Evolutionary conservation across 305 asterid species (phyloP).

Genomic region (Galium porrigens): DNA sequence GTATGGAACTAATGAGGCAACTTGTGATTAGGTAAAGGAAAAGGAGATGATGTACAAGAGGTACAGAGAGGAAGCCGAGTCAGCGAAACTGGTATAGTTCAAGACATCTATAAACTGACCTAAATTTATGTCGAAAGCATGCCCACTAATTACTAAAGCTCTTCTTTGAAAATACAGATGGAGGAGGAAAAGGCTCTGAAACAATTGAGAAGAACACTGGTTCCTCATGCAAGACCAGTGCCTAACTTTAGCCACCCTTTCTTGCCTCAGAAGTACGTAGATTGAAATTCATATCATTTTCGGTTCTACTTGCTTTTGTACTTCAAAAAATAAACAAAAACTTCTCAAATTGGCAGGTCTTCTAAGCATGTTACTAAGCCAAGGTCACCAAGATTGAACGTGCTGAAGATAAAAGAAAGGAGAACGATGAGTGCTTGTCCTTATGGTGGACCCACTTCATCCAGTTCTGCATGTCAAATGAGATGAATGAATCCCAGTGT

Average conservation of each 20-base stretch:
- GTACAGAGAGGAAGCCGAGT: conserved; percentile 79
- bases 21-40: conserved; percentile 48
- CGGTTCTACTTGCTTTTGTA: not conserved
- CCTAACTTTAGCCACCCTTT: conserved; percentile 67
- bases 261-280: conserved; percentile 60
- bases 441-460: conserved; percentile 15
- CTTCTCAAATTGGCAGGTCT: conserved; percentile 26
- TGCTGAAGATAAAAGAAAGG: conserved; percentile 43
- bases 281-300: not conserved
- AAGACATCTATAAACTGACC: no score
- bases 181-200: conserved; percentile 91
- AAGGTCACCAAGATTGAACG: conserved; percentile 57
- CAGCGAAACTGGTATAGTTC: conserved; percentile 47
- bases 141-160: no score
- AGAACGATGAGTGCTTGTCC: conserved; percentile 30
- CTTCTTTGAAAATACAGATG: conserved; percentile 31
- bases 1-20: not conserved
- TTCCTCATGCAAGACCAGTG: conserved; percentile 70
- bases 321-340: not conserved
- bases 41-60: conserved; percentile 66
- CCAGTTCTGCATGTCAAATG: conserved; percentile 50
- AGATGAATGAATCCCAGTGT: conserved; percentile 28
- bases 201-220: conserved; percentile 59
- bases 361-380: conserved; percentile 51
- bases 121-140: no score